phyloP scores from a whole-genome alignment of 805 yeast species.

The Sporopachydermia lactativora region DNA sequence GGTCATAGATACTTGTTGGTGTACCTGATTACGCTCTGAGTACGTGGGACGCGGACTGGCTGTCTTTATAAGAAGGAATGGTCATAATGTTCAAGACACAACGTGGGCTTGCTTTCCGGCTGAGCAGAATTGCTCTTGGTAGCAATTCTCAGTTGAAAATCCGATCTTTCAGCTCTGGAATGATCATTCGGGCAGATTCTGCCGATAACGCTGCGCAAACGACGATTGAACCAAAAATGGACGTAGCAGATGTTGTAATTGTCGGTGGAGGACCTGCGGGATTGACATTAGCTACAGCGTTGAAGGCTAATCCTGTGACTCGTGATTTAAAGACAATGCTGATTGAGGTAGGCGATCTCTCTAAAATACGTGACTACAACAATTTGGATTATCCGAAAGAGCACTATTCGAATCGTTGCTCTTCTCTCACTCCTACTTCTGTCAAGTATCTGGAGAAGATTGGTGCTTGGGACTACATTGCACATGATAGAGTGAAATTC shows the following conservation, averaged over 20 bases:
- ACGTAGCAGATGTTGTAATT: slow-evolving; percentile 55
- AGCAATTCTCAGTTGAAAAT: too few relatives aligned
- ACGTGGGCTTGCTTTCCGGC: too few relatives aligned
- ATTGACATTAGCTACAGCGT: slow-evolving; percentile 66
- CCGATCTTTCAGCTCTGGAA: too few relatives aligned
- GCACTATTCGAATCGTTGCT: slow-evolving; percentile 62
- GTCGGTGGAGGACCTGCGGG: slow-evolving; percentile 99
- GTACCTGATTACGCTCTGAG: too few relatives aligned
- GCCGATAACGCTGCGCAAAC: too few relatives aligned
- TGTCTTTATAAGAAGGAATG: too few relatives aligned
- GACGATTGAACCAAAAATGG: too few relatives aligned
- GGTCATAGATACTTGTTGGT: too few relatives aligned
- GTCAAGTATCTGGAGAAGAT: slow-evolving; percentile 49
- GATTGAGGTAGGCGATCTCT: slow-evolving; percentile 58
- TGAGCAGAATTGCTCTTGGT: too few relatives aligned
- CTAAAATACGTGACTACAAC: slow-evolving; percentile 34
- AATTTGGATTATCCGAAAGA: slow-evolving; percentile 25
- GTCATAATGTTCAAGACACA: too few relatives aligned
- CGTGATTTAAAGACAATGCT: slow-evolving; percentile 45
- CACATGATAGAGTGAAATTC: slow-evolving; percentile 56
- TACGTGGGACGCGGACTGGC: too few relatives aligned
- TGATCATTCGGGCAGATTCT: too few relatives aligned
- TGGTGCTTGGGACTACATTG: slow-evolving; percentile 64
- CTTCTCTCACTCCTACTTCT: slow-evolving; percentile 75
- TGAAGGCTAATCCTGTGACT: slow-evolving; percentile 51